These are phyloP conservation scores for Microstroma glucosiphilum DNA, from an alignment of 1,284 basidiomycete genomes.

Conservation along the genomic window DNA sequence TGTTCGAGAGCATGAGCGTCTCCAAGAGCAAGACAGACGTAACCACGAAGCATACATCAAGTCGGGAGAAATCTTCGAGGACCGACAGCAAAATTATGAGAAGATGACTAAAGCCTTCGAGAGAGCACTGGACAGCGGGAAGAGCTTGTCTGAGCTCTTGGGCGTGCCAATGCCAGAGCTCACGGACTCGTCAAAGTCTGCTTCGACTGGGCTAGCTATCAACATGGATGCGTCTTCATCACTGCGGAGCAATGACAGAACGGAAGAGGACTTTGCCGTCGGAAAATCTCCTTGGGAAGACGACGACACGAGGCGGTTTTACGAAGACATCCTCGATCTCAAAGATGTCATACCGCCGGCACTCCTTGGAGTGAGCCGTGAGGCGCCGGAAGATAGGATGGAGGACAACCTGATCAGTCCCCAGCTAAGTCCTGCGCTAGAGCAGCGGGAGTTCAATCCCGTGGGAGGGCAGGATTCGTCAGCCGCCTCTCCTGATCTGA, in stretches of 20 bases:
- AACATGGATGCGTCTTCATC: constrained; percentile 53
- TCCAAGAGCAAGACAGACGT: constrained; percentile 90
- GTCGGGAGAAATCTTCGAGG: constrained; percentile 97
- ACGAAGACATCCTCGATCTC: constrained; percentile 85
- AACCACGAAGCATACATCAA: constrained; percentile 99
- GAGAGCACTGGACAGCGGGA: constrained; percentile 57
- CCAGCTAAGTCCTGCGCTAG: neutral
- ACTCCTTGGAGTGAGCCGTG: constrained; percentile 61
- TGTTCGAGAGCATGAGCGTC: constrained; percentile 79
- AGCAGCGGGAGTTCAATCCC: constrained; percentile 40
- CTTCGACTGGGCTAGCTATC: constrained; percentile 54
- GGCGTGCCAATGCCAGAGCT: constrained; percentile 72
- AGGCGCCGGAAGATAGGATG: constrained; percentile 7
- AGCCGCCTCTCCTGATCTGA: neutral
- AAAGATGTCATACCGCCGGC: constrained; percentile 82
- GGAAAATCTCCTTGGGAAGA: constrained; percentile 85
- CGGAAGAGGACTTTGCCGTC: constrained; percentile 50
- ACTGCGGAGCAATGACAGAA: constrained; percentile 52
- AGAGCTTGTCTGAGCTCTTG: constrained; percentile 76
- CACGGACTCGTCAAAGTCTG: constrained; percentile 62
- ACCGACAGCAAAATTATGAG: constrained; percentile 95
- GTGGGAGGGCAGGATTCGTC: constrained; percentile 43
- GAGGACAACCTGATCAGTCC: constrained; percentile 18
- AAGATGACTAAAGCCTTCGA: constrained; percentile 95
- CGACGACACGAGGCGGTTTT: constrained; percentile 90